A percentile compares a stretch with the other conserved stretches of the same genome.
Conservation (phyloP, 176 grass and related monocot species). For the Bothriochloa decipiens region DNA sequence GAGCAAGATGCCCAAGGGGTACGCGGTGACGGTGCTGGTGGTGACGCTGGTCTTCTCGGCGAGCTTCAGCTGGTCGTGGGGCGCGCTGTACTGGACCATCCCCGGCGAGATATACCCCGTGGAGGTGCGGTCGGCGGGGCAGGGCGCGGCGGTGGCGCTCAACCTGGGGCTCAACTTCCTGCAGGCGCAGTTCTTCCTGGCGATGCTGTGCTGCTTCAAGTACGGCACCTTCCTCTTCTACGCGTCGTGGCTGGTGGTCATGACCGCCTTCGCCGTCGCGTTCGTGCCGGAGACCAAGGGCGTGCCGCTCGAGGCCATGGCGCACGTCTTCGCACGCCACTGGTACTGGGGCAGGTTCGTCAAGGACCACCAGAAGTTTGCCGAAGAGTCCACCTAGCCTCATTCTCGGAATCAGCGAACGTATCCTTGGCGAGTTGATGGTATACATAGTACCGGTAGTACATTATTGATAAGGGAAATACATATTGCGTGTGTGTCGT, state of each 20-base stretch:
- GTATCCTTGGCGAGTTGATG: background rate
- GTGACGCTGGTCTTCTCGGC: conserved; percentile 66
- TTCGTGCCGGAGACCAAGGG: conserved; percentile 76
- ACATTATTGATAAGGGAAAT: background rate
- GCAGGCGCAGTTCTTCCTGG: conserved; percentile 80
- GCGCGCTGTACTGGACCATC: conserved; percentile 74
- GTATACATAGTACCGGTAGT: background rate
- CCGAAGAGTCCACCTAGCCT: conserved; percentile 32
- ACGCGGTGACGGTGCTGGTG: conserved; percentile 65
- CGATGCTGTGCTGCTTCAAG: conserved; percentile 80
- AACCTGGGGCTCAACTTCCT: conserved; percentile 83
- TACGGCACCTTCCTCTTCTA: conserved; percentile 66
- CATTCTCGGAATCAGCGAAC: background rate
- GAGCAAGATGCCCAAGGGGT: conserved; percentile 56
- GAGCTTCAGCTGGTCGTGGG: conserved; percentile 89
- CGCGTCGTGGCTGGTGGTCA: conserved; percentile 64
- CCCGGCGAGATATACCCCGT: conserved; percentile 87
- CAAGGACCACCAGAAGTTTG: conserved; percentile 42
- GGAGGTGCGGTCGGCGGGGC: conserved; percentile 77
- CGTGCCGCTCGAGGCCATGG: conserved; percentile 72
- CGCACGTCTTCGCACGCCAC: conserved; percentile 60
- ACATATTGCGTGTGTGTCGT: background rate
- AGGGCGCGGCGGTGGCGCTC: conserved; percentile 66
- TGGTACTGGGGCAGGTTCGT: conserved; percentile 78
- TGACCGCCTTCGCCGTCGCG: conserved; percentile 67